Conservation (phyloP, 208 protist species). For the Trypanosoma avium region DNA sequence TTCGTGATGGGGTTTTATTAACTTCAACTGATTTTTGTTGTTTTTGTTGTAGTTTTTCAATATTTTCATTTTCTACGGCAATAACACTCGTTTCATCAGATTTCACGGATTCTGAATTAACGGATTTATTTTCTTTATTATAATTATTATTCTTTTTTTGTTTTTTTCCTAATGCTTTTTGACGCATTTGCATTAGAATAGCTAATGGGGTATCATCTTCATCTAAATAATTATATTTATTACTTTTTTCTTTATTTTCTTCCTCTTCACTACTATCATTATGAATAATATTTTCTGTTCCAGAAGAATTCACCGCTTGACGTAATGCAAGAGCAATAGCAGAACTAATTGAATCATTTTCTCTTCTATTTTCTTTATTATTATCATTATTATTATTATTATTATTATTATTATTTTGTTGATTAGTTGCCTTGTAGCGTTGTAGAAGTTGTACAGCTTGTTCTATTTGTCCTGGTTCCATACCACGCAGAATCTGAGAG, state of each 20-base stretch:
- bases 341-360: conserved; percentile 1
- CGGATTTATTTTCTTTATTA: background rate
- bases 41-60: background rate
- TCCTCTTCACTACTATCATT: background rate
- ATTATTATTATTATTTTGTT: background rate
- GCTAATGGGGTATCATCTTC: conserved; percentile 12
- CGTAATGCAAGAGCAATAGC: conserved; percentile 6
- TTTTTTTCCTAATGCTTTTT: background rate
- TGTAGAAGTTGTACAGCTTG: conserved; percentile 26
- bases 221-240: background rate
- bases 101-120: no score
- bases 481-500: conserved; percentile 13
- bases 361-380: background rate
- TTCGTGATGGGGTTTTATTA: background rate
- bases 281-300: background rate
- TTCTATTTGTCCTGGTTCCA: conserved; percentile 27
- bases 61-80: background rate
- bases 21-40: background rate
- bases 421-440: conserved; percentile 11
- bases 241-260: background rate
- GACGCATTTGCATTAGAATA: background rate
- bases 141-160: background rate
- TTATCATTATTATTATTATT: background rate
- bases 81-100: no score
- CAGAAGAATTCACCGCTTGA: background rate